Evolutionary conservation across 139 green algal species (phyloP).

Genomic region (Eudorina sp.): DNA sequence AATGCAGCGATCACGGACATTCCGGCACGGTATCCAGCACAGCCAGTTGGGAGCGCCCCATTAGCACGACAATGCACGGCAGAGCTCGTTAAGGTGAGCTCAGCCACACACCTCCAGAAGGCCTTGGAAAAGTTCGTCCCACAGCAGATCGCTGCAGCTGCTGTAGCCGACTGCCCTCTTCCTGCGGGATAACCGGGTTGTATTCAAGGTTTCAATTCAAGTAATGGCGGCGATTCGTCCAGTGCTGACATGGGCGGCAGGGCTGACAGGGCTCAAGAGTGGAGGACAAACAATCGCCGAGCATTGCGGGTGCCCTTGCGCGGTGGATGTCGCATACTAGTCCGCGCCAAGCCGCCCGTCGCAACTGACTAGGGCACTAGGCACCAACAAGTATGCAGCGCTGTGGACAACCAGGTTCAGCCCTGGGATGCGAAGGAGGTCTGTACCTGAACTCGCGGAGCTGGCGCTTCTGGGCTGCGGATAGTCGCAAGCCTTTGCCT

Average conservation of each 20-base stretch:
- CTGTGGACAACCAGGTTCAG: neutral
- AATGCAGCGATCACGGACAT: too few species aligned
- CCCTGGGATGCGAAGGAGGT: neutral
- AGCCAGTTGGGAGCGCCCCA: too few species aligned
- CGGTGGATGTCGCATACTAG: too few species aligned
- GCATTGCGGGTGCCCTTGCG: too few species aligned
- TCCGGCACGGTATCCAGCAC: too few species aligned
- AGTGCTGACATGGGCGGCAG: neutral
- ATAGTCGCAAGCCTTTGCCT: neutral
- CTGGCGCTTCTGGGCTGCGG: conserved; percentile 42
- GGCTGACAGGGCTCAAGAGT: neutral
- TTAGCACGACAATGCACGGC: too few species aligned
- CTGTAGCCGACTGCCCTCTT: conserved; percentile 65
- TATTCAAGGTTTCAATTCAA: neutral
- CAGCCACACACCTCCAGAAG: conserved; percentile 19
- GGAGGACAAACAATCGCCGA: neutral
- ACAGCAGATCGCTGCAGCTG: conserved; percentile 70
- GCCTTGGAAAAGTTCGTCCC: conserved; percentile 82
- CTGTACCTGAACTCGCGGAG: conserved; percentile 58
- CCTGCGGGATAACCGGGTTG: conserved; percentile 45
- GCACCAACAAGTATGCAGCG: neutral
- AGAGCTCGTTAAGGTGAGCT: too few species aligned
- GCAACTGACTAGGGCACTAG: neutral
- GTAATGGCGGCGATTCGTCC: neutral
- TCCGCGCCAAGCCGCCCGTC: too few species aligned